Percentiles rank a stretch among this genome's conserved stretches.
phyloP scores from a whole-genome alignment of 2,329 filamentous ascomycete genomes.

The Pleurostoma richardsiae region DNA sequence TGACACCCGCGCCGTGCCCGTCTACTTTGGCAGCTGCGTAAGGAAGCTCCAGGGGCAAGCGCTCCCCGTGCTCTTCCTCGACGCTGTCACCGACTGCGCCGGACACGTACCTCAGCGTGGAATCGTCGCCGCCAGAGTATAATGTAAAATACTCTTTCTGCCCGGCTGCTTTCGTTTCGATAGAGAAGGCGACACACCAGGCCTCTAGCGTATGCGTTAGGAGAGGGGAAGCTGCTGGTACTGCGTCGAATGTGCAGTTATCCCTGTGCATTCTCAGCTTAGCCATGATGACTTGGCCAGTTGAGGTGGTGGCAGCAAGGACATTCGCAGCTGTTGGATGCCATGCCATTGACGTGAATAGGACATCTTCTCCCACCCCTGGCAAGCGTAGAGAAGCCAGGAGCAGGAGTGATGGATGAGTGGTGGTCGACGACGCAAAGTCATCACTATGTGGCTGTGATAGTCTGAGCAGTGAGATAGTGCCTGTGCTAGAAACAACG shows the following conservation, averaged over 20 bases:
- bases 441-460: slow-evolving; percentile 26
- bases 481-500: slow-evolving; percentile 72
- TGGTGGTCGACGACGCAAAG: background rate
- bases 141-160: slow-evolving; percentile 30
- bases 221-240: too few relatives aligned
- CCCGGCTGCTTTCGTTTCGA: slow-evolving; percentile 3
- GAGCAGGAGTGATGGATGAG: slow-evolving; percentile 21
- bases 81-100: slow-evolving; percentile 15
- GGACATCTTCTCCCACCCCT: slow-evolving; percentile 48
- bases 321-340: slow-evolving; percentile 50
- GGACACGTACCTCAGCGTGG: slow-evolving; percentile 45
- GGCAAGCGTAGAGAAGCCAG: slow-evolving; percentile 39
- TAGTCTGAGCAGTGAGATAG: slow-evolving; percentile 59
- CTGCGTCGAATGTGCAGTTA: too few relatives aligned
- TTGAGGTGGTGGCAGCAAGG: slow-evolving; percentile 68
- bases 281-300: slow-evolving; percentile 57
- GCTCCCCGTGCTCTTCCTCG: background rate
- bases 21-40: slow-evolving; percentile 12
- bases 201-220: slow-evolving; percentile 59
- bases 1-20: slow-evolving; percentile 75
- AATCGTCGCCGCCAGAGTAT: slow-evolving; percentile 75
- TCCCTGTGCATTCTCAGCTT: too few relatives aligned
- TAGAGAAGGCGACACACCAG: slow-evolving; percentile 64
- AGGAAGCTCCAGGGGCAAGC: background rate
- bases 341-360: slow-evolving; percentile 73